These are phyloP conservation scores for Kluyveromyces lactis DNA, from an alignment of 805 yeast genomes.

Conservation along the genomic window DNA sequence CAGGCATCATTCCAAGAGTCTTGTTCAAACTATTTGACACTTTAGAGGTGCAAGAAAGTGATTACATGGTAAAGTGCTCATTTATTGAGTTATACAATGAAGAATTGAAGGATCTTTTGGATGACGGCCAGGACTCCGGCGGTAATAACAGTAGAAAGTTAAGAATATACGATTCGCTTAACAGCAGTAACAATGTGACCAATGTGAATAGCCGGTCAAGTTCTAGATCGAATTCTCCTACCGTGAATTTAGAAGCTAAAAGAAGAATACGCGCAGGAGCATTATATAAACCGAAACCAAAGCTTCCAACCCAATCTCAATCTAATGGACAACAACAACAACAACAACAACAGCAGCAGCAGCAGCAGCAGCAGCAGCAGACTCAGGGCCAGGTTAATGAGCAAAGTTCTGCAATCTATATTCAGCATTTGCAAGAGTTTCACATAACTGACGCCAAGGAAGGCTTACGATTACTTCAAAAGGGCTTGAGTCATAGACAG, in stretches of 20 bases:
- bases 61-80: slow-evolving; percentile 64
- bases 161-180: slow-evolving; percentile 40
- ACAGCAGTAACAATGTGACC: slow-evolving; percentile 5
- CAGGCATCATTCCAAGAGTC: slow-evolving; percentile 62
- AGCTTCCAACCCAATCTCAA: slow-evolving; percentile 5
- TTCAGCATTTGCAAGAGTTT: slow-evolving; percentile 60
- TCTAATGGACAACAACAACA: slow-evolving; percentile 12
- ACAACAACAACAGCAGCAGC: slow-evolving; percentile 7
- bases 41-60: slow-evolving; percentile 35
- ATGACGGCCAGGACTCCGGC: slow-evolving; percentile 16
- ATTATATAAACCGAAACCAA: slow-evolving; percentile 1
- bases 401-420: slow-evolving; percentile 33
- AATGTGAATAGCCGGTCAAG: slow-evolving; percentile 10
- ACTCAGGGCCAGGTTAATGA: slow-evolving; percentile 7
- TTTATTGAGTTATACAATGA: slow-evolving; percentile 85
- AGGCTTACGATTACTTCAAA: slow-evolving; percentile 47
- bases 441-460: slow-evolving; percentile 45
- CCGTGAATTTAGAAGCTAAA: slow-evolving; percentile 4
- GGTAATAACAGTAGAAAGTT: slow-evolving; percentile 40
- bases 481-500: slow-evolving; percentile 52
- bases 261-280: slow-evolving; percentile 1
- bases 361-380: slow-evolving; percentile 3
- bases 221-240: slow-evolving; percentile 22
- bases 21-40: slow-evolving; percentile 47
- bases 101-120: slow-evolving; percentile 65